A percentile compares a stretch with the other conserved stretches of the same genome.
Evolutionary conservation across 495 filamentous ascomycete species (phyloP).

Genomic region (Penicillium longicatenatum): DNA sequence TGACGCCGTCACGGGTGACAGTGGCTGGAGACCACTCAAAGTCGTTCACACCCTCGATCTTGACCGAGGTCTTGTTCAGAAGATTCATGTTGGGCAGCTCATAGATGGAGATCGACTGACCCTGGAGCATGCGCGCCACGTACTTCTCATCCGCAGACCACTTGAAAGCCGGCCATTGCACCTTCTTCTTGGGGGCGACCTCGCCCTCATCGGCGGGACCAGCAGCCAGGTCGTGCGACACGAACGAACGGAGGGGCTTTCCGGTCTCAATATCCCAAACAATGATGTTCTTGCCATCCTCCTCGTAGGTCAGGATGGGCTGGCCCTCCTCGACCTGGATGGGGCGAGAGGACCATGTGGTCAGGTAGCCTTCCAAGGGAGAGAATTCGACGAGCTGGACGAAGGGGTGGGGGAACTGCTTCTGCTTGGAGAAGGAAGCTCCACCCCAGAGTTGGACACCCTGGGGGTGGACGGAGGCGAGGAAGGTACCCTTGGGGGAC

Average conservation of each 20-base stretch:
- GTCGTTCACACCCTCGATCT: conserved; percentile 94
- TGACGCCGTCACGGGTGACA: conserved; percentile 74
- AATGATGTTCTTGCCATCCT: conserved; percentile 98
- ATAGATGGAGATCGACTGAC: conserved; percentile 89
- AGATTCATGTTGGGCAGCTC: conserved; percentile 91
- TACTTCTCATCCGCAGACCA: conserved; percentile 98
- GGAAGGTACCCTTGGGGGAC: conserved; percentile 91
- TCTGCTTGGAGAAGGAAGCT: conserved; percentile 81
- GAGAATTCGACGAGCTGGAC: conserved; percentile 97
- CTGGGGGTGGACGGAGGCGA: conserved; percentile 91
- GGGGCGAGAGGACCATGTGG: conserved; percentile 92
- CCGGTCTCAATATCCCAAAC: conserved; percentile 95
- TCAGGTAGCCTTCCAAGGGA: conserved; percentile 87
- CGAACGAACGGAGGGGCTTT: conserved; percentile 89
- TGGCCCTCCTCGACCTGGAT: conserved; percentile 90
- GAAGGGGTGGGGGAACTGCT: conserved; percentile 89
- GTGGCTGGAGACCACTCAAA: conserved; percentile 95
- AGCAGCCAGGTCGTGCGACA: conserved; percentile 74
- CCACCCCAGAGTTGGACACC: conserved; percentile 98
- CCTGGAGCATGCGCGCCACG: conserved; percentile 87
- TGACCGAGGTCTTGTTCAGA: conserved; percentile 84
- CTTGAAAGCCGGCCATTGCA: conserved; percentile 98
- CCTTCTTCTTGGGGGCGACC: conserved; percentile 84
- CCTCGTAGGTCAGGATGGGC: conserved; percentile 72
- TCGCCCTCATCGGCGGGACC: conserved; percentile 55